Conservation (phyloP, 768 basidiomycete species). For the Suillus tomentosus region DNA sequence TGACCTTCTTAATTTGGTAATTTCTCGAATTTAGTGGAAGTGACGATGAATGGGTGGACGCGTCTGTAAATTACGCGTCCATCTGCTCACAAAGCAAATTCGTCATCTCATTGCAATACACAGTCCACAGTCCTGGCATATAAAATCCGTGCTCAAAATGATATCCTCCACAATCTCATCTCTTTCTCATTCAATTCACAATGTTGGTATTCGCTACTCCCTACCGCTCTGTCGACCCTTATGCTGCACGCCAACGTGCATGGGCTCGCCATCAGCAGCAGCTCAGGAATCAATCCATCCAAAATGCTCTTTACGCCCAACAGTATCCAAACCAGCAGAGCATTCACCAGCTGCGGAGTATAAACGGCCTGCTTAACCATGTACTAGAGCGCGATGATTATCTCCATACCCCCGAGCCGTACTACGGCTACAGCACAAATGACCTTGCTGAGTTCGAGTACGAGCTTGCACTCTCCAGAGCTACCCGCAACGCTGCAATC, state of each 20-base stretch:
- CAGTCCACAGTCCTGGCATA: neutral
- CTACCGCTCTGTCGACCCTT: neutral
- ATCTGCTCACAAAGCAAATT: neutral
- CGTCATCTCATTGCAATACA: neutral
- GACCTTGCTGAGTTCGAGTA: neutral
- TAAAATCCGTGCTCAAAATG: slow-evolving; percentile 4
- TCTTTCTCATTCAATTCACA: slow-evolving; percentile 4
- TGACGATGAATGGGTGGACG: neutral
- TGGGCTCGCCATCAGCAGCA: neutral
- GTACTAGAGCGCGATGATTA: slow-evolving; percentile 3
- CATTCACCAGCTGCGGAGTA: neutral
- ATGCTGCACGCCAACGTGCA: slow-evolving; percentile 31
- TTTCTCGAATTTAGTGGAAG: slow-evolving; percentile 3
- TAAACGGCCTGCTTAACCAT: neutral
- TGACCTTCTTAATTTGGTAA: neutral
- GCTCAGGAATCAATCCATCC: slow-evolving; percentile 6
- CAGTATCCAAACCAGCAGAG: neutral
- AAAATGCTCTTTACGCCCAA: slow-evolving; percentile 1
- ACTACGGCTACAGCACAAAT: neutral
- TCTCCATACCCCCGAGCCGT: neutral
- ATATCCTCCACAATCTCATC: neutral
- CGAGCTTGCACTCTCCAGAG: neutral
- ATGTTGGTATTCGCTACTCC: slow-evolving; percentile 13
- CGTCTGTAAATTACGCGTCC: slow-evolving; percentile 1
- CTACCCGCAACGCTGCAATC: neutral